phyloP scores from a whole-genome alignment of 768 basidiomycete species.

The Tricholoma hemisulphureum region DNA sequence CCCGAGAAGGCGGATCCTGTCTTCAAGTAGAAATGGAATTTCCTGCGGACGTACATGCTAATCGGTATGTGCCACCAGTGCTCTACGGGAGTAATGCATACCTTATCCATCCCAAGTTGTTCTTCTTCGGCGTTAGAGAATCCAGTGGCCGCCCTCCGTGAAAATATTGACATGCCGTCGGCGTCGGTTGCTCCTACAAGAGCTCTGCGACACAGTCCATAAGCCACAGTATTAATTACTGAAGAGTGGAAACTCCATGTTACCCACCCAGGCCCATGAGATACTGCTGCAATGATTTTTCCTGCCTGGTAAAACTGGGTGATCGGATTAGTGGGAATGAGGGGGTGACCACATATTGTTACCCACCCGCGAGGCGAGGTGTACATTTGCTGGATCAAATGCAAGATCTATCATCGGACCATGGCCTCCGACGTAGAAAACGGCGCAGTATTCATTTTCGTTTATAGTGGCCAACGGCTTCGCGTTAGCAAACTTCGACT shows the following conservation, averaged over 20 bases:
- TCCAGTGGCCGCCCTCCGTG: constrained; percentile 54
- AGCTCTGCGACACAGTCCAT: constrained; percentile 38
- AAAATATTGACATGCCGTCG: constrained; percentile 65
- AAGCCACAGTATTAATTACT: neutral
- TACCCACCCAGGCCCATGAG: constrained; percentile 73
- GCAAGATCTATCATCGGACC: constrained; percentile 76
- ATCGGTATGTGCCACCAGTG: neutral
- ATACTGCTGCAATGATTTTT: constrained; percentile 71
- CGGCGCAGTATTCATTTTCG: constrained; percentile 60
- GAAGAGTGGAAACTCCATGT: constrained; percentile 8
- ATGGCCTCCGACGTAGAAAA: constrained; percentile 81
- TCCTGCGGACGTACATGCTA: constrained; percentile 27
- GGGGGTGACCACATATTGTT: too few relatives aligned
- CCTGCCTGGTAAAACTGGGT: constrained; percentile 69
- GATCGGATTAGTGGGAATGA: too few relatives aligned
- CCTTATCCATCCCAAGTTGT: constrained; percentile 42
- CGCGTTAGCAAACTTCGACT: constrained; percentile 51
- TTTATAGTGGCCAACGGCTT: constrained; percentile 62
- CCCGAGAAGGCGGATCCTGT: constrained; percentile 59
- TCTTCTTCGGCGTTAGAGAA: constrained; percentile 76
- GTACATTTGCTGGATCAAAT: constrained; percentile 50
- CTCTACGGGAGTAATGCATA: constrained; percentile 19
- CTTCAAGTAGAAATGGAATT: constrained; percentile 72
- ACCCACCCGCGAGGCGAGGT: constrained; percentile 56
- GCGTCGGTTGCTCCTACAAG: constrained; percentile 57